These are phyloP conservation scores for Decorospora gaudefroyi DNA, from an alignment of 2,329 filamentous ascomycete species.

Conservation along the genomic window DNA sequence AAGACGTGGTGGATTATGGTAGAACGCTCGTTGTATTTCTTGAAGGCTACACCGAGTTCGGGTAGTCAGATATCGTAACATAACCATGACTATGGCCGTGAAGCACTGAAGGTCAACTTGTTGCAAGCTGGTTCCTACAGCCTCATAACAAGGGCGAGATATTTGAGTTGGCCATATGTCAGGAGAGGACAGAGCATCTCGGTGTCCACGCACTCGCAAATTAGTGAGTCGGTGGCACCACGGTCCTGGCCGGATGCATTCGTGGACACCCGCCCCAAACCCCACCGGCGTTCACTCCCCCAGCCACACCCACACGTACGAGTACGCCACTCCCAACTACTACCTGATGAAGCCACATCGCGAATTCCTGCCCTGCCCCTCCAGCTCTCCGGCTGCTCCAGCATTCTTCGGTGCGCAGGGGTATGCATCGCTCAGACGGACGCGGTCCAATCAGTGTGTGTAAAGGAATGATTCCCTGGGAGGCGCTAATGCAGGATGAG, in stretches of 20 bases:
- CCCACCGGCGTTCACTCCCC: neutral
- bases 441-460: conserved; percentile 29
- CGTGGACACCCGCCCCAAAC: neutral
- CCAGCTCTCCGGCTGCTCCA: conserved; percentile 13
- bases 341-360: no score
- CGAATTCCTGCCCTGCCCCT: conserved; percentile 9
- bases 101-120: no score
- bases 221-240: no score
- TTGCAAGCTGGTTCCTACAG: no score
- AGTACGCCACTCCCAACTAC: neutral
- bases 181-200: no score
- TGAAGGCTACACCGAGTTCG: no score
- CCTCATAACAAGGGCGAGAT: no score
- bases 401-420: conserved; percentile 9
- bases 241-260: no score
- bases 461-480: conserved; percentile 29
- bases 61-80: no score
- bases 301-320: neutral
- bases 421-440: conserved; percentile 8
- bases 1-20: neutral
- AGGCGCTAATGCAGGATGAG: conserved; percentile 48
- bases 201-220: no score
- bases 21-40: neutral
- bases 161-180: no score
- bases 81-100: no score